Base-by-base conservation (phyloP, 768 basidiomycete genomes). In the Russula compacta region DNA sequence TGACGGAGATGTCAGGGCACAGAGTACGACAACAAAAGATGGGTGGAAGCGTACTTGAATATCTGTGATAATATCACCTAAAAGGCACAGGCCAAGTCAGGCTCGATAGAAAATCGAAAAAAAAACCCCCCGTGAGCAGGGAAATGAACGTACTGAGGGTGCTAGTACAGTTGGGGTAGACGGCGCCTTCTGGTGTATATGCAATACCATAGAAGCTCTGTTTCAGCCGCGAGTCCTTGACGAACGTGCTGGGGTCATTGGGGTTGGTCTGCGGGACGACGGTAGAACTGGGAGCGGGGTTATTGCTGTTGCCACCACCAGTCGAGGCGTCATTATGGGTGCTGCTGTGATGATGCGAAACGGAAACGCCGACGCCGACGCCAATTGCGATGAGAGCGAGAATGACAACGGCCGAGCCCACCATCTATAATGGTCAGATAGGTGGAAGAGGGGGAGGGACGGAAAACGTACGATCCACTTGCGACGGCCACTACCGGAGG, bases 151-250 rank as follows among this genome's bases (percentile, higher is more conserved):
- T 29, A 75, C 77, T 60, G 8, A 75, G 70, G 4, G 68, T 73
- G 57, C 79, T 85, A 10, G 85, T 86, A 66, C 90, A 92, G 38
- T 80, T 69, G 0, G 90, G 90, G 24, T 85, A 71, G 66, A 85
- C 83, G n/a, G 85, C 83, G 43, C 84, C 84, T 19, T 75, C 74
- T 9, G 93, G 92, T 1, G 91, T 92, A 72, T 95, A 95, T 0
- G 93, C 93, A 24, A 95, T 69, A 5, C 89, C 93, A 70, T 86
- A 95, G 74, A 97, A 90, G 0, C 83, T 79, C 65, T 88, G 82
- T 63, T 85, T 79, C 53, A 95, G 73, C 35, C 78, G 78, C 2
- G 81, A 54, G 71, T 95, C 81, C 73, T 85, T 87, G 19, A 73
- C 71, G 72, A 95, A 97, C 17, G 79, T 78, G 72, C 84, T 91